Conservation (phyloP, 1,284 basidiomycete genomes). For the Fistulina hepatica region DNA sequence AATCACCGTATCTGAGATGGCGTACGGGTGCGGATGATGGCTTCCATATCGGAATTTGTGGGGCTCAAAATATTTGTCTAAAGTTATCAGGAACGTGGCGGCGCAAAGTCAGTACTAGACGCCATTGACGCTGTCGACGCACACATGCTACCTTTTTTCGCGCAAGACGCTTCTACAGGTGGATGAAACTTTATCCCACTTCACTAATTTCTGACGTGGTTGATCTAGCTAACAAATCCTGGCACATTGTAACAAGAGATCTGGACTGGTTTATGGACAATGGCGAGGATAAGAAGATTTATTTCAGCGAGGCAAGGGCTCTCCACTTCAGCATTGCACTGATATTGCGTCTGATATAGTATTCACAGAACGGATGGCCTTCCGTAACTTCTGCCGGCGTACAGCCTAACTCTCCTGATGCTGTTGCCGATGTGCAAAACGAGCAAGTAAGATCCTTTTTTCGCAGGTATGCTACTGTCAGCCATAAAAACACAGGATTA, state of each 20-base stretch:
- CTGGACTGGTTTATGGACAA: slow-evolving; percentile 52
- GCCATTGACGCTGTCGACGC: slow-evolving; percentile 58
- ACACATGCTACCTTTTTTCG: slow-evolving; percentile 71
- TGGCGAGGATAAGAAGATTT: slow-evolving; percentile 60
- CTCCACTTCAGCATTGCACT: slow-evolving; percentile 1
- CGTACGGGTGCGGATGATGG: too few relatives aligned
- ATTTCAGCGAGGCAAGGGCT: slow-evolving; percentile 44
- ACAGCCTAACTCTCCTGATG: slow-evolving; percentile 44
- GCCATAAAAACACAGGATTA: slow-evolving; percentile 34
- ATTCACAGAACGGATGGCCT: slow-evolving; percentile 62
- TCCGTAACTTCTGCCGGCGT: slow-evolving; percentile 47
- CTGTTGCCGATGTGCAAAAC: slow-evolving; percentile 45
- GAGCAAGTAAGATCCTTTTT: slow-evolving; percentile 36
- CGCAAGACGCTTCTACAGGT: slow-evolving; percentile 48
- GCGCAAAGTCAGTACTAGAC: slow-evolving; percentile 46
- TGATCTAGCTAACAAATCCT: slow-evolving; percentile 39
- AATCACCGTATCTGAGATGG: slow-evolving; percentile 52
- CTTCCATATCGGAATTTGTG: too few relatives aligned
- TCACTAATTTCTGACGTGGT: background rate
- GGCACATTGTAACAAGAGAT: slow-evolving; percentile 50
- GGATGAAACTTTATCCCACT: slow-evolving; percentile 11
- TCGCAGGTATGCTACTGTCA: background rate
- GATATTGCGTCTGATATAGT: slow-evolving; percentile 2
- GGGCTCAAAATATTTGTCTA: background rate
- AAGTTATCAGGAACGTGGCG: slow-evolving; percentile 31